Base-by-base conservation (phyloP, 345 rosid species). In the Raphanus raphanistrum region DNA sequence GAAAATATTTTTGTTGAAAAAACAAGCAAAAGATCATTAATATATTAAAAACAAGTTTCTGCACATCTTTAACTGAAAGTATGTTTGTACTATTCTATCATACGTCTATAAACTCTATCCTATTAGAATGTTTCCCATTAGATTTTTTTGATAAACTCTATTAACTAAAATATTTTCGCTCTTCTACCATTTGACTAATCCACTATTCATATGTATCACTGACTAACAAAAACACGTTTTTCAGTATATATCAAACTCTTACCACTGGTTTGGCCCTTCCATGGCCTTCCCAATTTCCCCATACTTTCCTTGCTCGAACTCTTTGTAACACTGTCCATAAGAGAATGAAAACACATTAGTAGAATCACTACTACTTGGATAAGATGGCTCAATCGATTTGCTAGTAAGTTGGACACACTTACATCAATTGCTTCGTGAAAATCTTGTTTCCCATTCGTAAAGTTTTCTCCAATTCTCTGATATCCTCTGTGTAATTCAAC, bases 391-490 rank as follows among this genome's bases (percentile, higher is more conserved):
- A 12, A 32, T 6, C 17, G 8, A 26, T 26, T 32, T 31, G 13
- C 12, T 38, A 10, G 13, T 33, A 8, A 7, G 50, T 11, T 43
- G n/a, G n/a, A 4, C n/a, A 43, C 50, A 78, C 86, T 17, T 74
- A 93, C 92, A 83, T 91, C 96, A 63, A 91, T 89, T 54, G 98
- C 97, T 86, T 91, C 92, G 10, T 84, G 96, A 78, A 88, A 77
- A 61, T 91, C 96, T 60, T 90, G 89, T 29, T 70, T 68, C 33
- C 90, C 98, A 84, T 83, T 85, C 31, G 97, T 93, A 76, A 86
- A 60, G 68, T 93, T 93, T 84, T 85, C 87, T 72, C 89, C 89
- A 27, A 90, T 15, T 71, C 88, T 89, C 76, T 93, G 90, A 83
- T 88, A 93, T 76, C 94, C 97, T 79, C 98, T 91, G 88, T 79